phyloP scores from a whole-genome alignment of 306 rosid species.

The Aeschynomene evenia region DNA sequence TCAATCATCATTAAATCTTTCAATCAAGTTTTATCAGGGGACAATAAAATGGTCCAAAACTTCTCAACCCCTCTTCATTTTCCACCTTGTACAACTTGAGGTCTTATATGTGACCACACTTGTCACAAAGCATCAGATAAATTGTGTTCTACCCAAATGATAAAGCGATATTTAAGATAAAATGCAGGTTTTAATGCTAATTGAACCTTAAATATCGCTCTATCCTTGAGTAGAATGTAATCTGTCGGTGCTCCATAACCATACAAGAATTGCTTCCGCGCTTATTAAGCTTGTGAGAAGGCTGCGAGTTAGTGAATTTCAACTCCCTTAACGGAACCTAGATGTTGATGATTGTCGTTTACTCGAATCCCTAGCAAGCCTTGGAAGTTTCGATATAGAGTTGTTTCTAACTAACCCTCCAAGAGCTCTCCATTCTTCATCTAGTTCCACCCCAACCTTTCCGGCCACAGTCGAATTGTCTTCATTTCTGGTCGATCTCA shows the following conservation, averaged over 20 bases:
- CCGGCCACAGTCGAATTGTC: constrained; percentile 32
- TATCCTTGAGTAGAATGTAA: no score
- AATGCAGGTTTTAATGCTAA: no score
- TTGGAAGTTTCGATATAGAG: constrained; percentile 43
- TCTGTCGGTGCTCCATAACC: no score
- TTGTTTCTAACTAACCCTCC: constrained; percentile 53
- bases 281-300: constrained; percentile 4
- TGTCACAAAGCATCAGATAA: no score
- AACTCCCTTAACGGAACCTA: constrained; percentile 30
- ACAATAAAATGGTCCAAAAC: neutral
- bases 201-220: no score
- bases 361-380: constrained; percentile 34
- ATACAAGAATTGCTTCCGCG: no score
- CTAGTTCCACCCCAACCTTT: neutral
- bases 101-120: neutral
- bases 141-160: no score
- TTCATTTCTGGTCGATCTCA: constrained; percentile 23
- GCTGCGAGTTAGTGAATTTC: constrained; percentile 14
- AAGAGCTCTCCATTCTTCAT: constrained; percentile 48
- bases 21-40: neutral
- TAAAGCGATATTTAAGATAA: no score
- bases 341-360: constrained; percentile 31
- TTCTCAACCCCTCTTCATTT: constrained; percentile 7
- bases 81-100: constrained; percentile 19
- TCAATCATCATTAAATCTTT: constrained; percentile 5